These are phyloP conservation scores for Auricularia sp. DNA, from an alignment of 768 basidiomycete genomes.

Conservation along the genomic window DNA sequence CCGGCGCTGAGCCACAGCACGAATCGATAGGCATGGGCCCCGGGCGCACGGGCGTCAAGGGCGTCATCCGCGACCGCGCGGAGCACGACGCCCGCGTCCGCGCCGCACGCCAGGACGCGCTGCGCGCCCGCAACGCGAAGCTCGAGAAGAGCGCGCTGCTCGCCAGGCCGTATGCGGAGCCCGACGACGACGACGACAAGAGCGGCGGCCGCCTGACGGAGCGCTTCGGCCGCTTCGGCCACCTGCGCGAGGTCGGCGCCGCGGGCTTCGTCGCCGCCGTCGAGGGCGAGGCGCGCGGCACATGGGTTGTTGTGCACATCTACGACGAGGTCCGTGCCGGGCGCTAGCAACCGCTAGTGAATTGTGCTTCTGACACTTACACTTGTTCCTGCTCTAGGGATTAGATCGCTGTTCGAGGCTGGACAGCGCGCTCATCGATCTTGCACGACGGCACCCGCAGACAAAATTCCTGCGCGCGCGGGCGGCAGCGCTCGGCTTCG, in stretches of 20 bases:
- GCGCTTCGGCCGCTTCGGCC: conserved; percentile 49
- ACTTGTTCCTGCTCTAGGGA: conserved; percentile 34
- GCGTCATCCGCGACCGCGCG: conserved; percentile 71
- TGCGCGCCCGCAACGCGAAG: conserved; percentile 40
- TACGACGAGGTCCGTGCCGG: conserved; percentile 59
- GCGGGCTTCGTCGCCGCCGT: conserved; percentile 66
- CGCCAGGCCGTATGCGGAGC: conserved; percentile 54
- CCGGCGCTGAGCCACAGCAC: conserved; percentile 17
- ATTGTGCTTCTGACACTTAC: conserved; percentile 1
- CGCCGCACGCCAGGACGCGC: conserved; percentile 42
- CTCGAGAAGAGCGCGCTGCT: conserved; percentile 62
- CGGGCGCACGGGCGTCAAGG: conserved; percentile 81
- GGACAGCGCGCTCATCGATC: conserved; percentile 54
- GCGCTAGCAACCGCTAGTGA: background rate
- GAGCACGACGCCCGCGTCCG: conserved; percentile 44
- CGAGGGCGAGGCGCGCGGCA: conserved; percentile 55
- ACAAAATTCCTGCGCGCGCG: conserved; percentile 77
- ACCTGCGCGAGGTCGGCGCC: conserved; percentile 70
- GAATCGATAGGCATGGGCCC: conserved; percentile 79
- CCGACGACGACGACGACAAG: conserved; percentile 16
- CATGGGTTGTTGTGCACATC: conserved; percentile 80
- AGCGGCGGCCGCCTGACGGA: conserved; percentile 31
- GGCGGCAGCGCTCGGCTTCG: conserved; percentile 69
- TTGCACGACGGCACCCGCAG: conserved; percentile 59
- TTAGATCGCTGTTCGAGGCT: conserved; percentile 63